phyloP scores from a whole-genome alignment of 805 yeast species.

The Candida morakotiae region DNA sequence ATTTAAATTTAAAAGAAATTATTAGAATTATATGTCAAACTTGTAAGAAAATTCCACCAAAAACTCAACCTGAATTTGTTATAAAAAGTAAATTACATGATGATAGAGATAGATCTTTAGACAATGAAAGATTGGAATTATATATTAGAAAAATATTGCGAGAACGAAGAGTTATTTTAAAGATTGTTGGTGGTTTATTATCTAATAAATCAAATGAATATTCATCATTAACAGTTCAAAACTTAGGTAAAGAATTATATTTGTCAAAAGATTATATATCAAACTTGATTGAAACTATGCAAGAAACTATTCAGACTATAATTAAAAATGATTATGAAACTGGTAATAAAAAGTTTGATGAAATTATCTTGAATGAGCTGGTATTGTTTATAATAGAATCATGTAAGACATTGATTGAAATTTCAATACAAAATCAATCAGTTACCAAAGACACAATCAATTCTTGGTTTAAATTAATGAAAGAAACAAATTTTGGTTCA shows the following conservation, averaged over 20 bases:
- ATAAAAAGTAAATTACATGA: slow-evolving; percentile 29
- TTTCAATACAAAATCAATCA: slow-evolving; percentile 34
- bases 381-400: slow-evolving; percentile 29
- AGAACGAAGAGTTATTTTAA: slow-evolving; percentile 51
- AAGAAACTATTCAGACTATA: slow-evolving; percentile 10
- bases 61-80: slow-evolving; percentile 17
- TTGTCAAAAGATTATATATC: slow-evolving; percentile 27
- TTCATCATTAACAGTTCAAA: slow-evolving; percentile 26
- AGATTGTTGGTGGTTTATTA: slow-evolving; percentile 43
- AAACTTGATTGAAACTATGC: slow-evolving; percentile 16
- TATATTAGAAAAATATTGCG: slow-evolving; percentile 38
- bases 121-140: slow-evolving; percentile 26
- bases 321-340: slow-evolving; percentile 9
- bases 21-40: slow-evolving; percentile 45
- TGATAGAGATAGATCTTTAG: slow-evolving; percentile 27
- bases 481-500: slow-evolving; percentile 22
- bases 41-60: slow-evolving; percentile 33
- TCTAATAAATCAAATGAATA: slow-evolving; percentile 31
- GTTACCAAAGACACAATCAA: slow-evolving; percentile 29
- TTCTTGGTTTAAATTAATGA: slow-evolving; percentile 57
- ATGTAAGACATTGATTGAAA: slow-evolving; percentile 35
- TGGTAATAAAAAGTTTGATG: slow-evolving; percentile 15
- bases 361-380: slow-evolving; percentile 24
- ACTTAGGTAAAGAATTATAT: slow-evolving; percentile 36
- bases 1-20: slow-evolving; percentile 41